phyloP scores from a whole-genome alignment of 441 rosid genomes.

The Gossypium trilobum region DNA sequence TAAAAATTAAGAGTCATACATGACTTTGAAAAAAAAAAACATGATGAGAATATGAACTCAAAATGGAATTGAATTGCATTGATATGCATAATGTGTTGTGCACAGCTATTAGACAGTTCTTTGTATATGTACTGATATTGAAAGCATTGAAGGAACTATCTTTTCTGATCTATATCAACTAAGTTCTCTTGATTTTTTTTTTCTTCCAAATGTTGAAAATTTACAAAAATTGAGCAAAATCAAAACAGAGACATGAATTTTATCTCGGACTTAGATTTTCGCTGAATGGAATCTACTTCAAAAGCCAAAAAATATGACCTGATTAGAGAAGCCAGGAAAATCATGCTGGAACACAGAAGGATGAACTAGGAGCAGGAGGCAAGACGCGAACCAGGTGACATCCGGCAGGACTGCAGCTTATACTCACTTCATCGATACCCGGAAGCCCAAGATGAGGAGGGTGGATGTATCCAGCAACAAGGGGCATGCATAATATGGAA shows the following conservation, averaged over 20 bases:
- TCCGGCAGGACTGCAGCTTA: constrained; percentile 77
- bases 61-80: not conserved
- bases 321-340: not conserved
- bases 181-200: not conserved
- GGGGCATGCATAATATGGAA: constrained; percentile 68
- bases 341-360: constrained; percentile 64
- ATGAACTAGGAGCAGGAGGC: constrained; percentile 83
- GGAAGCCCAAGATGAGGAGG: constrained; percentile 80
- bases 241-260: not conserved
- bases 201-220: not conserved
- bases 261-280: not conserved
- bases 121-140: not conserved
- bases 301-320: not conserved
- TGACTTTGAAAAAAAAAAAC: no score
- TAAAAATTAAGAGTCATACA: no score
- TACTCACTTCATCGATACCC: constrained; percentile 46
- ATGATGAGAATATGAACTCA: no score
- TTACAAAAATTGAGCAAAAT: not conserved
- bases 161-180: not conserved
- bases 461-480: constrained; percentile 78
- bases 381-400: constrained; percentile 84
- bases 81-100: not conserved
- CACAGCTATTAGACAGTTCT: not conserved
- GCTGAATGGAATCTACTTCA: not conserved
- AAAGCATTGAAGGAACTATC: not conserved